phyloP scores from a whole-genome alignment of 2,329 filamentous ascomycete species.

The Piedraia hortae region DNA sequence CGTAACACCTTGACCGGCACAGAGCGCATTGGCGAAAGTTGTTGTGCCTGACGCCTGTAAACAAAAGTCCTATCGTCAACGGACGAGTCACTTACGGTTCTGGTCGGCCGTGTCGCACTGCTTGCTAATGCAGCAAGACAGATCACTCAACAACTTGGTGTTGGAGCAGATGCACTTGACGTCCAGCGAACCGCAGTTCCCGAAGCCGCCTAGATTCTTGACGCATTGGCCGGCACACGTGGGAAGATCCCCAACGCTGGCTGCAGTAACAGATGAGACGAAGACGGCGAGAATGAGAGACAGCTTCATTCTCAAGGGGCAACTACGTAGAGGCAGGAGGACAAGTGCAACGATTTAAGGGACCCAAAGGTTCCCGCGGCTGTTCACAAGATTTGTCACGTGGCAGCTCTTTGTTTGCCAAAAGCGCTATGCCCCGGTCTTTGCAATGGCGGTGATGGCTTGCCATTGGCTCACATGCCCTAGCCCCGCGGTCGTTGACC shows the following conservation, averaged over 20 bases:
- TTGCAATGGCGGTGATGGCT: too few species aligned
- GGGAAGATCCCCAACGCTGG: slow-evolving; percentile 8
- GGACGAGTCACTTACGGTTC: slow-evolving; percentile 8
- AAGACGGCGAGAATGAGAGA: slow-evolving; percentile 3
- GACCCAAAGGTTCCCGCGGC: too few species aligned
- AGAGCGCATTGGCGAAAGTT: slow-evolving; percentile 16
- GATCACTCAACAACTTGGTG: slow-evolving; percentile 10
- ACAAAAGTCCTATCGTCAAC: slow-evolving; percentile 1
- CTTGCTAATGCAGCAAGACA: slow-evolving; percentile 17
- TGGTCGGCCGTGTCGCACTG: slow-evolving; percentile 12
- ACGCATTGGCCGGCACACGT: slow-evolving; percentile 13
- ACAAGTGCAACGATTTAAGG: too few species aligned
- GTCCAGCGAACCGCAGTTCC: slow-evolving; percentile 14
- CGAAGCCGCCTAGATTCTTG: slow-evolving; percentile 12
- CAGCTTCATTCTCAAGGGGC: slow-evolving; percentile 4
- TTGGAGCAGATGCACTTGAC: slow-evolving; percentile 18
- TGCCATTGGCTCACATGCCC: too few species aligned
- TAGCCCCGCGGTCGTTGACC: too few species aligned
- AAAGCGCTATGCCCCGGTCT: too few species aligned
- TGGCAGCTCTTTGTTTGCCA: too few species aligned
- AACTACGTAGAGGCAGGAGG: too few species aligned
- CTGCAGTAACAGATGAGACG: slow-evolving; percentile 4
- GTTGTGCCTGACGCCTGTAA: slow-evolving; percentile 13
- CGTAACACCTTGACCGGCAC: slow-evolving; percentile 13
- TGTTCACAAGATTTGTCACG: too few species aligned